Percentiles rank a stretch among this genome's conserved stretches.
These are phyloP conservation scores for Pseudogymnoascus sp. DNA, from an alignment of 2,329 filamentous ascomycete species.

Conservation along the genomic window DNA sequence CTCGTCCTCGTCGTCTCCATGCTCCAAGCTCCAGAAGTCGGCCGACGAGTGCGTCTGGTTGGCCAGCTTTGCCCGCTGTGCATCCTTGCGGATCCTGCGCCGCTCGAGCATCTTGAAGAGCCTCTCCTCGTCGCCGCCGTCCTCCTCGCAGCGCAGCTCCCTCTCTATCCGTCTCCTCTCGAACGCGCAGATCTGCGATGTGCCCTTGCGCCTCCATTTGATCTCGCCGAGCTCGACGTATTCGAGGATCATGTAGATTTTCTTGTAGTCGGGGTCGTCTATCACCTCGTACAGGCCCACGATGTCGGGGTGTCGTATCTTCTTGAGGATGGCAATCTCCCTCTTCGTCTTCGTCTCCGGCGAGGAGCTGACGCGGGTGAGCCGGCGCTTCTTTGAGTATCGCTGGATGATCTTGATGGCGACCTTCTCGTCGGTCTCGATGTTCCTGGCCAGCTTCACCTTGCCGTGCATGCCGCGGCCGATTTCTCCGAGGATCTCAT, in stretches of 20 bases:
- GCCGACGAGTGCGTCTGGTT: slow-evolving; percentile 37
- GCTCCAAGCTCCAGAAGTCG: slow-evolving; percentile 77
- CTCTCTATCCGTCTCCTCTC: slow-evolving; percentile 75
- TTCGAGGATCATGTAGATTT: slow-evolving; percentile 97
- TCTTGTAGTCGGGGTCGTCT: slow-evolving; percentile 90
- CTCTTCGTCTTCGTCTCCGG: slow-evolving; percentile 78
- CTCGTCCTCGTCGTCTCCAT: slow-evolving; percentile 49
- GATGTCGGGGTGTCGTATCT: slow-evolving; percentile 94
- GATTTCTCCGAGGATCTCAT: slow-evolving; percentile 93
- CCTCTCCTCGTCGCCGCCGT: slow-evolving; percentile 48
- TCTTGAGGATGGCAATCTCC: slow-evolving; percentile 97
- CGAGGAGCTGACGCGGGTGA: slow-evolving; percentile 67
- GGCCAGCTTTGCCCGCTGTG: slow-evolving; percentile 48
- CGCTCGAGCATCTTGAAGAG: slow-evolving; percentile 52
- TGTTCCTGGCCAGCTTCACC: slow-evolving; percentile 85
- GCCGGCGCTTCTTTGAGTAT: slow-evolving; percentile 83
- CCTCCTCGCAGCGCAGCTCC: slow-evolving; percentile 54
- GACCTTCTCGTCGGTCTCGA: slow-evolving; percentile 67
- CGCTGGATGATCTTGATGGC: slow-evolving; percentile 98
- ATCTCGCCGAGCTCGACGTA: slow-evolving; percentile 93
- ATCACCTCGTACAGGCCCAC: slow-evolving; percentile 95
- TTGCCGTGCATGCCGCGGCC: slow-evolving; percentile 95
- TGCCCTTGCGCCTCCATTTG: slow-evolving; percentile 82
- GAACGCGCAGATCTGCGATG: slow-evolving; percentile 72
- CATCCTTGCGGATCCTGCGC: slow-evolving; percentile 48